Base-by-base conservation (phyloP, 352 stramenopile species). In the Aphanomyces stellatus region DNA sequence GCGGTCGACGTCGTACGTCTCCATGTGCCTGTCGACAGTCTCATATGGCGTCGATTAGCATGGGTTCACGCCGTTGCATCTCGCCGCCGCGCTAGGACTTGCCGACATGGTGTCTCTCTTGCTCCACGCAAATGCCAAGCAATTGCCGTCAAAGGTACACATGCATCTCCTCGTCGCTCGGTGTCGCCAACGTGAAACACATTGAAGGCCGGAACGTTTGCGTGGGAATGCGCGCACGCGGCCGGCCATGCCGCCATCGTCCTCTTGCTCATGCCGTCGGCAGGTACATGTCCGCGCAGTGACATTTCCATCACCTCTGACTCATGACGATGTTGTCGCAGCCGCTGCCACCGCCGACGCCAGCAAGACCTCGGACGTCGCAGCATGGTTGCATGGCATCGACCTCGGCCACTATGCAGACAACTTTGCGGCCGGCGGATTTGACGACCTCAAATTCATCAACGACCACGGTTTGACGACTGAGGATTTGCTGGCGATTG, bases 351-450 rank as follows among this genome's bases (percentile, higher is more conserved):
- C 49, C 49, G n/a, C 4, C 49, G 10, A 37, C 42, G 42, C 42
- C 42, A 24, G n/a, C 42, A 8, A 15, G 24, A n/a, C n/a, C 49
- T 8, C n/a, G n/a, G n/a, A n/a, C n/a, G n/a, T n/a, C n/a, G n/a
- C 69, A 13, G 76, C 75, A 30, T 93, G 84, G 84, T 75, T 95
- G 51, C 76, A 80, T 27, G 81, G 73, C 22, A 91, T 95, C 35
- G 82, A 81, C 0, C 66, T 95, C 27, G 76, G 88, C 53, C 69
- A 88, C 71, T 90, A 91, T 62, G 71, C 76, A 0, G 27, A 65
- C 0, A 53, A 62, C 2, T 81, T 91, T 41, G 69, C 85, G 17
- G 66, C 69, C 24, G 78, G 80, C 0, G 84, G 84, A 3, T 90
- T 86, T 30, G 82, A 92, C 46, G 86, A 95, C 63, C 68, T 78